phyloP scores from a whole-genome alignment of 1,284 basidiomycete genomes.

The Tilletia caries region DNA sequence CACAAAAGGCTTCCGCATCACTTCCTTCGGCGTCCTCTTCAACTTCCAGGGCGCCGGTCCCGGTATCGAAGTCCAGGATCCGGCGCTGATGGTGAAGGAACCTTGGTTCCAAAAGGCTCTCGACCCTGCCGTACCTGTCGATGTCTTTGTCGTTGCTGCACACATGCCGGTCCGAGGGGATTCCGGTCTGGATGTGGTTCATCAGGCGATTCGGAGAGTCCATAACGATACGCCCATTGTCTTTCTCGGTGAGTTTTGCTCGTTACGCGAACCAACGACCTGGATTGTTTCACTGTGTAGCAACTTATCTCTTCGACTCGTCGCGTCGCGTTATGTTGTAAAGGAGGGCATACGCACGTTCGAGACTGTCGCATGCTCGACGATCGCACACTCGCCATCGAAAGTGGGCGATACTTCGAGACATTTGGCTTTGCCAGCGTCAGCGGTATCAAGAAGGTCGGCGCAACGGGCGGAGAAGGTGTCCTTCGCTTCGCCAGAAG shows the following conservation, averaged over 20 bases:
- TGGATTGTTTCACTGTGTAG: no score
- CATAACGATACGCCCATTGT: constrained; percentile 42
- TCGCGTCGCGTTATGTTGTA: no score
- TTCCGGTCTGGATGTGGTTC: constrained; percentile 39
- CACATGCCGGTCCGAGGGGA: constrained; percentile 49
- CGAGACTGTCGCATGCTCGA: constrained; percentile 47
- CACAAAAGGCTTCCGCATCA: constrained; percentile 32
- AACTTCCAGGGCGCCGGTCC: constrained; percentile 40
- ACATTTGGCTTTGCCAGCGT: constrained; percentile 34
- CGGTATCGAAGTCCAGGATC: constrained; percentile 38
- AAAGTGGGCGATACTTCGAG: constrained; percentile 45
- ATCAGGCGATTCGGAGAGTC: constrained; percentile 33
- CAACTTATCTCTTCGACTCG: no score
- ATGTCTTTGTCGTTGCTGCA: constrained; percentile 45
- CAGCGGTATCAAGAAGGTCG: constrained; percentile 27
- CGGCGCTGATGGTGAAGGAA: constrained; percentile 41
- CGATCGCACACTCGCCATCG: constrained; percentile 38
- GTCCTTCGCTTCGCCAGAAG: constrained; percentile 53
- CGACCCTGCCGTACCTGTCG: constrained; percentile 28
- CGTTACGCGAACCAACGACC: no score
- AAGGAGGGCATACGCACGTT: constrained; percentile 45
- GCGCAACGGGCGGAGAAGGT: constrained; percentile 27
- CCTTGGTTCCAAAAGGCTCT: constrained; percentile 38
- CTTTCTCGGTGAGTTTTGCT: constrained; percentile 23
- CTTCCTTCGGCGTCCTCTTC: constrained; percentile 44